Evolutionary conservation across 352 stramenopile genomes (phyloP).

Genomic region (Peronospora belbahrii): DNA sequence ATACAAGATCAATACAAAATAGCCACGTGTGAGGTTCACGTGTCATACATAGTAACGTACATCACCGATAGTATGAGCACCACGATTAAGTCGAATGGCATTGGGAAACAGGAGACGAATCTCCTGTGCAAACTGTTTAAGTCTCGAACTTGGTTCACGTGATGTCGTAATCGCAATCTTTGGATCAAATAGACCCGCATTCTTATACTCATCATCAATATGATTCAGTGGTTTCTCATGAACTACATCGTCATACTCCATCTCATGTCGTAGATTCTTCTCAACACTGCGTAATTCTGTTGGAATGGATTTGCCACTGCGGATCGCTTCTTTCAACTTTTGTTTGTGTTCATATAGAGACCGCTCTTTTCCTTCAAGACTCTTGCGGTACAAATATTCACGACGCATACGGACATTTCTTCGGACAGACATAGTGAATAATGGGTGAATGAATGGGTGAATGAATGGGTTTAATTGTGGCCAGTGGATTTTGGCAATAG

Average conservation of each 20-base stretch:
- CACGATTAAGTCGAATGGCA: slow-evolving; percentile 95
- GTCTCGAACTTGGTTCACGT: slow-evolving; percentile 91
- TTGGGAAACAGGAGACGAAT: slow-evolving; percentile 98
- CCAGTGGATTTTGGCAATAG: slow-evolving; percentile 13
- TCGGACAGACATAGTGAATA: slow-evolving; percentile 70
- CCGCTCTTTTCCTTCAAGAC: slow-evolving; percentile 92
- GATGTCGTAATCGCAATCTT: slow-evolving; percentile 98
- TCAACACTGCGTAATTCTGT: slow-evolving; percentile 95
- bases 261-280: slow-evolving; percentile 87
- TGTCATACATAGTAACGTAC: no score
- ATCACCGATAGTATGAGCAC: slow-evolving; percentile 89
- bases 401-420: slow-evolving; percentile 95
- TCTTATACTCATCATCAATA: slow-evolving; percentile 99
- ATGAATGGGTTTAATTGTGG: no score
- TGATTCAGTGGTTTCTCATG: slow-evolving; percentile 86
- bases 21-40: no score
- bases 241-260: slow-evolving; percentile 87
- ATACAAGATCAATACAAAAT: no score
- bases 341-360: slow-evolving; percentile 96
- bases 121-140: slow-evolving; percentile 99
- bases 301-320: slow-evolving; percentile 93
- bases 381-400: slow-evolving; percentile 99
- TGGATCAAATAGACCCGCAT: slow-evolving; percentile 94
- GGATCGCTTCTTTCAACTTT: slow-evolving; percentile 91
- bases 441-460: no score